These are phyloP conservation scores for Obelidium mucronatum DNA, from an alignment of 192 early-diverging fungal species.

Conservation along the genomic window DNA sequence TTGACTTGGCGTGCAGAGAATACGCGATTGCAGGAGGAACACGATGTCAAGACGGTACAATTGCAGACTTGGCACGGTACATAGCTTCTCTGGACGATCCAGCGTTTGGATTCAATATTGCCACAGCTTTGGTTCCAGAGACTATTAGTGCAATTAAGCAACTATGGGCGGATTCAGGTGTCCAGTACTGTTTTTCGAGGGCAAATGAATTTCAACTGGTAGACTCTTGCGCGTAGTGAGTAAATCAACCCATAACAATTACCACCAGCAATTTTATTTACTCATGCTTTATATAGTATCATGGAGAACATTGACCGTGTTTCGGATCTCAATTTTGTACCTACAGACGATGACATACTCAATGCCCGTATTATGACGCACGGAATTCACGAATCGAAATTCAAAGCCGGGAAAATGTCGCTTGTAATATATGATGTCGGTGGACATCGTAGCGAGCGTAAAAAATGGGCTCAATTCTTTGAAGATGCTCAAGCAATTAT, in stretches of 20 bases:
- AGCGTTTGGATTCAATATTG: slow-evolving; percentile 20
- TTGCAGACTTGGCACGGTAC: slow-evolving; percentile 30
- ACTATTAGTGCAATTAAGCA: slow-evolving; percentile 6
- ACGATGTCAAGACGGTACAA: slow-evolving; percentile 12
- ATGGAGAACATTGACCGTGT: slow-evolving; percentile 57
- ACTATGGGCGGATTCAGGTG: slow-evolving; percentile 48
- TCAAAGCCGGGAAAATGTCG: background rate
- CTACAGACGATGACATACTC: slow-evolving; percentile 74
- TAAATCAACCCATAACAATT: background rate
- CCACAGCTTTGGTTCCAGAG: background rate
- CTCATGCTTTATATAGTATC: background rate
- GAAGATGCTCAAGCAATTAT: slow-evolving; percentile 68
- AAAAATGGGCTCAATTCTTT: slow-evolving; percentile 67
- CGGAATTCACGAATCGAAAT: background rate
- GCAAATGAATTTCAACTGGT: slow-evolving; percentile 49
- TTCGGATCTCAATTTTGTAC: slow-evolving; percentile 53
- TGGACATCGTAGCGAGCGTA: slow-evolving; percentile 60
- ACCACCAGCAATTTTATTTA: background rate
- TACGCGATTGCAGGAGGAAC: background rate
- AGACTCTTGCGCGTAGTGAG: slow-evolving; percentile 52
- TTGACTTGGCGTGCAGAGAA: background rate
- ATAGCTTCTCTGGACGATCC: slow-evolving; percentile 34
- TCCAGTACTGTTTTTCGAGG: slow-evolving; percentile 42
- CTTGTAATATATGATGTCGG: slow-evolving; percentile 63
- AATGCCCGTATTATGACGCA: slow-evolving; percentile 40